phyloP scores from a whole-genome alignment of 371 early-diverging fungal species.

The Blastocladiella emersonii region DNA sequence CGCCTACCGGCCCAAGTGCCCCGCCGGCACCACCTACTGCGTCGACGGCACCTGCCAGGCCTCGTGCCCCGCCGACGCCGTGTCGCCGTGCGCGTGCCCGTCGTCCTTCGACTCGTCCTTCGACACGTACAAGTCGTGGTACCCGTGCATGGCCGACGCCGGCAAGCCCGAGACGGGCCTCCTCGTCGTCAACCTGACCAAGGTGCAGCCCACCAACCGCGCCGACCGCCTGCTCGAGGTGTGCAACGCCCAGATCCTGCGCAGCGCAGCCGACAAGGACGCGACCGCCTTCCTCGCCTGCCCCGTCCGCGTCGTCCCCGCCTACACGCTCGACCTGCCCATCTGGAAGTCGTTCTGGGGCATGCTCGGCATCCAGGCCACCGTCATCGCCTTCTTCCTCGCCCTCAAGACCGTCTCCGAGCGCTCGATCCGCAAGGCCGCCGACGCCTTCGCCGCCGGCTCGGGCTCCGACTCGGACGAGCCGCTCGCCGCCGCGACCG shows the following conservation, averaged over 20 bases:
- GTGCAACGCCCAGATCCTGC: not conserved
- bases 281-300: not conserved
- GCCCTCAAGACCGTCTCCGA: not conserved
- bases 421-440: not conserved
- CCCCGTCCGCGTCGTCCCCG: not conserved
- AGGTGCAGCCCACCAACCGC: not conserved
- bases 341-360: not conserved
- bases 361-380: not conserved
- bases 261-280: not conserved
- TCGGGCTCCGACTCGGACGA: not conserved
- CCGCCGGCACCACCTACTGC: not conserved
- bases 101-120: not conserved
- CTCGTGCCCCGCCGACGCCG: not conserved
- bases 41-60: not conserved
- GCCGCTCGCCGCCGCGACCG: not conserved
- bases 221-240: not conserved
- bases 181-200: not conserved
- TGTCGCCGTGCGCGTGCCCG: not conserved
- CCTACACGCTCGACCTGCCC: not conserved
- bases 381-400: not conserved
- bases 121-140: not conserved
- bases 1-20: not conserved
- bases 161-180: too few relatives aligned
- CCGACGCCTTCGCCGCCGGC: not conserved
- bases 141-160: not conserved